phyloP scores from a whole-genome alignment of 73 alveolate genomes.

The Effrenium voratum region DNA sequence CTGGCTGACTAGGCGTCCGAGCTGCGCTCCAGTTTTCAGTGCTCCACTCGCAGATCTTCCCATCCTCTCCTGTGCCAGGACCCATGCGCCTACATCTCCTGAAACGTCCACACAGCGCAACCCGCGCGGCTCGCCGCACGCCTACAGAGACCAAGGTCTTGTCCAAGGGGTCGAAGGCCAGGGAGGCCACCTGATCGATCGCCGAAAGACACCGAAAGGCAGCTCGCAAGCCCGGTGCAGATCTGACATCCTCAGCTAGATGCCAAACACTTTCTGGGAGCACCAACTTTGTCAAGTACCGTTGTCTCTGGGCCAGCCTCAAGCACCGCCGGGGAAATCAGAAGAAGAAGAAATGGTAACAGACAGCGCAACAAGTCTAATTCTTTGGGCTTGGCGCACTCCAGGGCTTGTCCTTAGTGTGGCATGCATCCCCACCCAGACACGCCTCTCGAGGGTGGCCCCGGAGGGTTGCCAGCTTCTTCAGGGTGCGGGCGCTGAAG shows the following conservation, averaged over 20 bases:
- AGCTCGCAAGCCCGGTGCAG: no score
- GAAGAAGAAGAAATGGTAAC: neutral
- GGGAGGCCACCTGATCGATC: constrained; percentile 23
- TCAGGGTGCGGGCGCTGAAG: constrained; percentile 62
- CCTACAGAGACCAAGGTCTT: constrained; percentile 59
- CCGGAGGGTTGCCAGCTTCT: constrained; percentile 57
- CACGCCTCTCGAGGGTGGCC: constrained; percentile 77
- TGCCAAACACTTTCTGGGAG: neutral
- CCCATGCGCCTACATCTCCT: neutral
- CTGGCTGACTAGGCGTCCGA: no score
- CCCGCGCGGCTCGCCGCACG: no score
- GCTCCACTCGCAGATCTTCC: constrained; percentile 90
- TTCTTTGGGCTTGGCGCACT: neutral
- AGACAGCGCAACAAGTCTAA: no score
- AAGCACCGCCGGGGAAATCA: neutral
- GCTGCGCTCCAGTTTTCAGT: constrained; percentile 74
- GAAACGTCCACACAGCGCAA: no score
- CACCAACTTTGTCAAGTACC: neutral
- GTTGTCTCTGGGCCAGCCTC: no score
- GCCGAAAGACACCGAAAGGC: neutral
- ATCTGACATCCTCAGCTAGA: neutral
- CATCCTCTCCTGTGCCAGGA: constrained; percentile 35
- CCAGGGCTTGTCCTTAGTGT: no score
- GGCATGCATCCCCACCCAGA: neutral
- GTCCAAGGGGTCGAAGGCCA: constrained; percentile 71